A percentile compares a stretch with the other conserved stretches of the same genome.
phyloP scores from a whole-genome alignment of 257 asterid genomes.

The Voacanga thouarsii region DNA sequence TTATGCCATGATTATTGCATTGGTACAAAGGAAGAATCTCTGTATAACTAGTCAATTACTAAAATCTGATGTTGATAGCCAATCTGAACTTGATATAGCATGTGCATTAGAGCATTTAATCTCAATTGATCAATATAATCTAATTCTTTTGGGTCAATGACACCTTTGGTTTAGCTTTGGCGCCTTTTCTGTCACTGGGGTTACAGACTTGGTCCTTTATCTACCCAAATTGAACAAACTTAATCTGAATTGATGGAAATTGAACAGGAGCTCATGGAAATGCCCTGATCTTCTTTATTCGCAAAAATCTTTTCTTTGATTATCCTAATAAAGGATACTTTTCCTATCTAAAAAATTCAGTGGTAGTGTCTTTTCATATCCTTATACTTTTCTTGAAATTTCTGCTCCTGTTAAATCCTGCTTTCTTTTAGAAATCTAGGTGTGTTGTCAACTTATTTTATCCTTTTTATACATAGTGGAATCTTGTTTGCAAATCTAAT shows the following conservation, averaged over 20 bases:
- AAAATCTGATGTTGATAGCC: background rate
- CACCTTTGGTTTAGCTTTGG: background rate
- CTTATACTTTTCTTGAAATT: background rate
- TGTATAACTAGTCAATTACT: background rate
- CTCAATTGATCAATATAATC: background rate
- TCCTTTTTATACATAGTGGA: background rate
- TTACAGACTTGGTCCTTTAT: background rate
- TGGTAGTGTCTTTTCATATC: background rate
- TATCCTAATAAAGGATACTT: background rate
- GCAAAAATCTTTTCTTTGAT: background rate
- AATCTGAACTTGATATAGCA: background rate
- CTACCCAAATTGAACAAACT: background rate
- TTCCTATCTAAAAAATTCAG: background rate
- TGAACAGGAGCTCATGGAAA: background rate
- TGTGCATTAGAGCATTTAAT: background rate
- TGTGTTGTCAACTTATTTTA: background rate
- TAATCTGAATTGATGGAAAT: background rate
- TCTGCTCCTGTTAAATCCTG: background rate
- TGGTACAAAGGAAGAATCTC: background rate
- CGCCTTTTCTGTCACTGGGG: background rate
- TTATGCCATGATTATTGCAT: background rate
- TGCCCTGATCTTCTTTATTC: background rate
- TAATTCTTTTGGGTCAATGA: background rate
- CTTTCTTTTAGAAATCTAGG: background rate
- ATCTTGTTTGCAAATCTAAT: background rate